Percentiles rank a stretch among this genome's conserved stretches.
Conservation (phyloP, 2,329 filamentous ascomycete species). For the Exophiala viscosa region DNA sequence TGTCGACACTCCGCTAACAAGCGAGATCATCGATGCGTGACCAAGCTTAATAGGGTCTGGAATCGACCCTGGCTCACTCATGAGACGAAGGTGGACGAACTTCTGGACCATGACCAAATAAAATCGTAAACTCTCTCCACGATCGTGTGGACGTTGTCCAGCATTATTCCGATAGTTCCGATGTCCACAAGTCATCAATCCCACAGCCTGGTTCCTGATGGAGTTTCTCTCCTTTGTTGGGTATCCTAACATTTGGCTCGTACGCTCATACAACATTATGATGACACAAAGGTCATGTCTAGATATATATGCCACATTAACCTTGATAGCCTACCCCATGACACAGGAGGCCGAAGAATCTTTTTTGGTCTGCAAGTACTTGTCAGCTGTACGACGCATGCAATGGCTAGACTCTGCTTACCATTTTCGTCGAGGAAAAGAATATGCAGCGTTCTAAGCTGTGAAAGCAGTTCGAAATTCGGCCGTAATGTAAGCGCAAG, state of each 20-base stretch:
- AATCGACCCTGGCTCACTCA: too few species aligned
- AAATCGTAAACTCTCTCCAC: too few species aligned
- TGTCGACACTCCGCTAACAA: too few species aligned
- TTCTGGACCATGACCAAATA: too few species aligned
- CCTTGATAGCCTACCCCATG: constrained; percentile 21
- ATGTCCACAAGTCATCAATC: background rate
- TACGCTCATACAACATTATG: constrained; percentile 9
- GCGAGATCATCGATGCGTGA: too few species aligned
- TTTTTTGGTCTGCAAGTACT: constrained; percentile 18
- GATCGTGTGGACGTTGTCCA: too few species aligned
- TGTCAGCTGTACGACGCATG: background rate
- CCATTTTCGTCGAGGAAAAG: constrained; percentile 40
- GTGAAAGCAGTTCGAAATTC: constrained; percentile 40
- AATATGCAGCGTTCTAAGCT: constrained; percentile 39
- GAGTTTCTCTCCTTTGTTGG: background rate
- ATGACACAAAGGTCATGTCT: background rate
- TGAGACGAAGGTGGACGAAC: too few species aligned
- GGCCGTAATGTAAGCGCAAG: constrained; percentile 37
- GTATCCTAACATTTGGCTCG: constrained; percentile 12
- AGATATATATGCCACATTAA: constrained; percentile 7
- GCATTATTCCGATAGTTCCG: too few species aligned
- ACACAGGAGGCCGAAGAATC: constrained; percentile 20
- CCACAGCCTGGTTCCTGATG: background rate
- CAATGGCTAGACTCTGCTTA: constrained; percentile 16
- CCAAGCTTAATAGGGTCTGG: too few species aligned